These are phyloP conservation scores for Eimeria necatrix DNA, from an alignment of 169 alveolate genomes.

Conservation along the genomic window DNA sequence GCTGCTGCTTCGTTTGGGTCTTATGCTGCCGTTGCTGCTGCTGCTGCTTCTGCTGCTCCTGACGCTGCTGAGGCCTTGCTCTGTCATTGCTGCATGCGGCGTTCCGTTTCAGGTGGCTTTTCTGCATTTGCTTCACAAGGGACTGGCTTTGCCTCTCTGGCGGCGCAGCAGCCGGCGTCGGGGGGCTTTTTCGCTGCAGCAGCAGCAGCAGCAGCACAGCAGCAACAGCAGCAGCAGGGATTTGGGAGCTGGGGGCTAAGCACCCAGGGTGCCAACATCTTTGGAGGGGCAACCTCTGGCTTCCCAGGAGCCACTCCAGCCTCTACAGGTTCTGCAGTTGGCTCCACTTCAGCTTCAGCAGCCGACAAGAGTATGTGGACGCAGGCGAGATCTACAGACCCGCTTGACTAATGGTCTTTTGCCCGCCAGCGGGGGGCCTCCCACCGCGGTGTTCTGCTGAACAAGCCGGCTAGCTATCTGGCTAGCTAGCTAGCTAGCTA, in stretches of 20 bases:
- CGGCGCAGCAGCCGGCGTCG: slow-evolving; percentile 24
- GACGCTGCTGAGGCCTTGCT: not conserved
- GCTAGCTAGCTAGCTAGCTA: not conserved
- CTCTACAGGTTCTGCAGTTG: not conserved
- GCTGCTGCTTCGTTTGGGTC: not conserved
- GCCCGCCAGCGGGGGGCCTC: not conserved
- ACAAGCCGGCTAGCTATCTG: not conserved
- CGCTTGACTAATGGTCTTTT: slow-evolving; percentile 14
- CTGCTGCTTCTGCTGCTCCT: slow-evolving; percentile 2
- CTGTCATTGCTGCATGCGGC: not conserved
- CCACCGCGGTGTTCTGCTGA: not conserved
- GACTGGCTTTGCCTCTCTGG: slow-evolving; percentile 57
- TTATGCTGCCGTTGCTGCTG: not conserved
- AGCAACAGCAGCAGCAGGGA: slow-evolving; percentile 70
- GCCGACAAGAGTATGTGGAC: slow-evolving; percentile 20
- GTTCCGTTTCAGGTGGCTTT: slow-evolving; percentile 9
- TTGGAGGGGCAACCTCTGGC: not conserved
- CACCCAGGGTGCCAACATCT: not conserved
- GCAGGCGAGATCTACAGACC: slow-evolving; percentile 41
- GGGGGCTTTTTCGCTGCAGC: slow-evolving; percentile 60
- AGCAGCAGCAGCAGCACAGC: slow-evolving; percentile 44
- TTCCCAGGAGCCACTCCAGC: not conserved
- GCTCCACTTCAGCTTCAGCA: not conserved
- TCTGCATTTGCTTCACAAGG: slow-evolving; percentile 57
- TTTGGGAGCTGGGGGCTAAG: slow-evolving; percentile 48